phyloP scores from a whole-genome alignment of 306 rosid genomes.

The Delonix regia region DNA sequence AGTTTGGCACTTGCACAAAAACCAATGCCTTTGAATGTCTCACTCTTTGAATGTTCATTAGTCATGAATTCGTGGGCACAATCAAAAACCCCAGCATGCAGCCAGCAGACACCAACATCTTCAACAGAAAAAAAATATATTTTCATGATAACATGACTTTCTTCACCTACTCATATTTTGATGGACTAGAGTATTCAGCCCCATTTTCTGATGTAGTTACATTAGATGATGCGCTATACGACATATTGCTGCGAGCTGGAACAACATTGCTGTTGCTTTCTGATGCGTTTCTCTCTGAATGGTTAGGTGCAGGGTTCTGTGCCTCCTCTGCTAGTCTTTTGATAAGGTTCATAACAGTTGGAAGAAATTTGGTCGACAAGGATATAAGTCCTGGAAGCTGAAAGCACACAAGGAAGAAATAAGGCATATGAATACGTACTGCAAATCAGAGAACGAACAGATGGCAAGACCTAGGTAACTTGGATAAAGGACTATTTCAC shows the following conservation, averaged over 20 bases:
- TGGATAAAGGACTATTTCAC: constrained; percentile 8
- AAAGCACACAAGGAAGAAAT: constrained; percentile 24
- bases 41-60: constrained; percentile 29
- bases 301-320: constrained; percentile 40
- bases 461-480: background rate
- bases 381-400: constrained; percentile 88
- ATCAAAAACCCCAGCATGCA: constrained; percentile 26
- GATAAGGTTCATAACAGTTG: constrained; percentile 70
- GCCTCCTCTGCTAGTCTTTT: constrained; percentile 86
- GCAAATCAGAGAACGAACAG: background rate
- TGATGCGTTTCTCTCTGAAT: constrained; percentile 51
- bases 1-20: constrained; percentile 48
- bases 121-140: constrained; percentile 28
- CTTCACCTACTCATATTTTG: constrained; percentile 56
- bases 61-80: constrained; percentile 22
- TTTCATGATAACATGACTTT: background rate
- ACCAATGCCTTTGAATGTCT: constrained; percentile 46
- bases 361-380: constrained; percentile 67
- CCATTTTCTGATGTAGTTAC: constrained; percentile 41
- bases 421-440: background rate
- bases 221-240: constrained; percentile 63
- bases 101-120: constrained; percentile 33
- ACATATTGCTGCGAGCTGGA: constrained; percentile 37
- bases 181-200: constrained; percentile 44
- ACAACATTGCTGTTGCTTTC: constrained; percentile 38